Base-by-base conservation (phyloP, 768 basidiomycete genomes). In the Macrocybe gigantea region DNA sequence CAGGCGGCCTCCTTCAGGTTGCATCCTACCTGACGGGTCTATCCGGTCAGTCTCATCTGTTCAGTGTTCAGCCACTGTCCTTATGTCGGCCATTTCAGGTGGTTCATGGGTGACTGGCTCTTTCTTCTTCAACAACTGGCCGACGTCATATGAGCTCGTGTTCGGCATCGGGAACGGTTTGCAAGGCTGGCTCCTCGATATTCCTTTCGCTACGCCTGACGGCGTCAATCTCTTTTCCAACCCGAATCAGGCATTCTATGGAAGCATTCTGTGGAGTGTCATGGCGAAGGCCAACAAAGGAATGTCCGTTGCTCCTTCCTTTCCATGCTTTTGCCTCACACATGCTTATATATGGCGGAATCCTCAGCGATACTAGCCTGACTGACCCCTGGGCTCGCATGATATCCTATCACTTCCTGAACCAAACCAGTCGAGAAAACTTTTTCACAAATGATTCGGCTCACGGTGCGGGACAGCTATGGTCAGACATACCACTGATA, bases 401-500 rank as follows among this genome's bases (percentile, higher is more conserved):
- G 60, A 72, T 89, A 33, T 75, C 82, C 1, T 83, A 84, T 53
- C 88, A 90, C 60, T 88, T 88, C 55, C 65, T 85, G 49, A 86
- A 82, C 56, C 77, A 79, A 44, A 88, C 85, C 0, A 69, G 72
- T 5, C 65, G 72, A 11, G 48, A 46, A 7, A 81, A 85, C 56
- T 81, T 86, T 56, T 83, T 80, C 62, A 76, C 77, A 1, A 77
- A 81, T 41, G 61, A 72, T 38, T 67, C 77, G 1, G 68, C 71
- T 6, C 85, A 88, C 51, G 85, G 84, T n/a, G 80, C 83, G n/a
- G 85, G 84, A 5, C 75, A 83, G 48, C 71, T 84, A 7, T 83
- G 83, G 78, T 85, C 83, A 2, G 58, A 78, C 10, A 72, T 85
- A 33, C 70, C 75, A 1, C 53, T 57, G 14, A 69, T 79, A 9